phyloP scores from a whole-genome alignment of 2,329 filamentous ascomycete genomes.

The Seiridium unicorne region DNA sequence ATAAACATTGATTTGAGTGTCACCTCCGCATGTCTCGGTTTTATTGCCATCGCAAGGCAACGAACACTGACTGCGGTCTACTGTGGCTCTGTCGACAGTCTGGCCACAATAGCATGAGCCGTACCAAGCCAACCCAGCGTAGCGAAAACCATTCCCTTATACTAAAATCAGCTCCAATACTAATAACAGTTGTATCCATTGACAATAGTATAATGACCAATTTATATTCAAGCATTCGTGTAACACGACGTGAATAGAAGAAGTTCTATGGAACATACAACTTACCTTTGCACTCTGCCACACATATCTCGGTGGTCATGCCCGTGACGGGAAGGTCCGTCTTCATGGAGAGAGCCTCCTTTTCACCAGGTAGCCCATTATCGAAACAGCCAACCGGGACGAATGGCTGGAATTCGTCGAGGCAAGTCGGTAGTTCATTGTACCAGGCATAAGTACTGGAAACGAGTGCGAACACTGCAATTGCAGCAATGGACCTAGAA shows the following conservation, averaged over 20 bases:
- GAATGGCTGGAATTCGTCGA: slow-evolving; percentile 44
- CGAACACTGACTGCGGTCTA: slow-evolving; percentile 54
- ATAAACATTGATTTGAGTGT: slow-evolving; percentile 44
- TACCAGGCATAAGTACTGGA: slow-evolving; percentile 38
- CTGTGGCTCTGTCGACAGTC: slow-evolving; percentile 49
- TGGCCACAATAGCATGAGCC: slow-evolving; percentile 53
- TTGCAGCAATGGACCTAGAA: neutral
- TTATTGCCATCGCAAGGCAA: slow-evolving; percentile 50
- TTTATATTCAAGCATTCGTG: no score
- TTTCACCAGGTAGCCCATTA: slow-evolving; percentile 29
- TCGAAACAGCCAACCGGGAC: slow-evolving; percentile 47
- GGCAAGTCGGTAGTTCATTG: slow-evolving; percentile 42
- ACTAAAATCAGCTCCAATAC: neutral
- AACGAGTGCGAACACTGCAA: slow-evolving; percentile 10
- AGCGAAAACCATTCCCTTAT: slow-evolving; percentile 45
- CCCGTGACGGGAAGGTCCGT: slow-evolving; percentile 32
- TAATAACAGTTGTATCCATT: neutral
- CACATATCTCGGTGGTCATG: slow-evolving; percentile 49
- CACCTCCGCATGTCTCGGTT: slow-evolving; percentile 45
- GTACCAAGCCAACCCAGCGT: slow-evolving; percentile 50
- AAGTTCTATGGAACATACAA: slow-evolving; percentile 7
- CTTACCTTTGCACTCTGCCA: slow-evolving; percentile 46
- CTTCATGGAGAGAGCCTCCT: slow-evolving; percentile 38
- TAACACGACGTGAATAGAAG: no score
- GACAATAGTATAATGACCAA: no score